Conservation (phyloP, 139 green algal genomes). For the Chlamydomonas incerta region DNA sequence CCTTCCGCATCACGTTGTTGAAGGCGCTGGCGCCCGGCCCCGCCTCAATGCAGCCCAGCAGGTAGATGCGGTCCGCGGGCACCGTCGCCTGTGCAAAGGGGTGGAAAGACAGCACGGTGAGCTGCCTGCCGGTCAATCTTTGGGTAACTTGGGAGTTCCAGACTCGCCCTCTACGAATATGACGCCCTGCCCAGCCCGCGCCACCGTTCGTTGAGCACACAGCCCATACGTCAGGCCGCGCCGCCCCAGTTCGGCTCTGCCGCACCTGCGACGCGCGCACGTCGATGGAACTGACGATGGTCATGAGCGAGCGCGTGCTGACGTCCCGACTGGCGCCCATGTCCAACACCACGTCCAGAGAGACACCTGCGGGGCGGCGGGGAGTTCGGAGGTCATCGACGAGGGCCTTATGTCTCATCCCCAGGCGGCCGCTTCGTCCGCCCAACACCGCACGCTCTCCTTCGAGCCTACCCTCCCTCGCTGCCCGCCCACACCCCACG, state of each 20-base stretch:
- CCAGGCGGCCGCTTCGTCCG: too few relatives aligned
- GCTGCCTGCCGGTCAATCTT: too few relatives aligned
- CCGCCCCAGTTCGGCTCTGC: too few relatives aligned
- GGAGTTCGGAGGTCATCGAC: too few relatives aligned
- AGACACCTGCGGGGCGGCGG: background rate
- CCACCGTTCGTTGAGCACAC: too few relatives aligned
- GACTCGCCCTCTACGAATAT: too few relatives aligned
- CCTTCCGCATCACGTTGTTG: background rate
- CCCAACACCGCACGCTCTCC: too few relatives aligned
- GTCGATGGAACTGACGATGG: background rate
- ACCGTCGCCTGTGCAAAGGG: background rate
- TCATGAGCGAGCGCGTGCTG: background rate
- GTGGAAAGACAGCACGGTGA: too few relatives aligned
- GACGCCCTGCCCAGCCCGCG: too few relatives aligned
- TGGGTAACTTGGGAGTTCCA: too few relatives aligned
- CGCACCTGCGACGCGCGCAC: background rate
- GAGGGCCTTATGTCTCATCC: too few relatives aligned
- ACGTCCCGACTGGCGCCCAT: background rate
- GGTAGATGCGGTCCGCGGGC: background rate
- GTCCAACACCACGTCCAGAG: background rate
- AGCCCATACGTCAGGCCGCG: too few relatives aligned
- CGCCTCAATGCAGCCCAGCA: background rate
- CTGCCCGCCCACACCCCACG: background rate
- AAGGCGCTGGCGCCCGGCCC: background rate
- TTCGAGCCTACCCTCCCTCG: constrained; percentile 6